Evolutionary conservation across 495 filamentous ascomycete genomes (phyloP).

Genomic region (Jackrogersella multiformis): DNA sequence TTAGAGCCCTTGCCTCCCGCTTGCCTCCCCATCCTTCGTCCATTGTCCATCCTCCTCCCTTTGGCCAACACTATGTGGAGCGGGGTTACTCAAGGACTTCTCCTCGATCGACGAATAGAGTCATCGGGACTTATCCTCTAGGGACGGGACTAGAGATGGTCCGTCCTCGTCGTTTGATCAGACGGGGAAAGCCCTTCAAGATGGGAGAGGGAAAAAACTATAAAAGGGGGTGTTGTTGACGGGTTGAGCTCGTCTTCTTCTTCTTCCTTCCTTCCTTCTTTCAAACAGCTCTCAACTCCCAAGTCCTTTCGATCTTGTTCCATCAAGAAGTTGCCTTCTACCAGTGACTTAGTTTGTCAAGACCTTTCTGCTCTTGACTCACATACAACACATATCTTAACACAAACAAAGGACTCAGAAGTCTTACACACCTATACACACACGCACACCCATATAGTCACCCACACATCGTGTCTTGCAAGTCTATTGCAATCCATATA

Average conservation of each 20-base stretch:
- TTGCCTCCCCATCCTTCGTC: constrained; percentile 48
- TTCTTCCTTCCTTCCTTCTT: constrained; percentile 37
- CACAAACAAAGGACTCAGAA: constrained; percentile 33
- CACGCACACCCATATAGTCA: constrained; percentile 29
- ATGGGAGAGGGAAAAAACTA: constrained; percentile 29
- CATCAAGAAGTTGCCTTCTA: constrained; percentile 19
- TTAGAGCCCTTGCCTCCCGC: constrained; percentile 36
- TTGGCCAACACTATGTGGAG: constrained; percentile 48
- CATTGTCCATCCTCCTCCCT: constrained; percentile 37
- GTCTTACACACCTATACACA: constrained; percentile 33
- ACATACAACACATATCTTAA: constrained; percentile 22
- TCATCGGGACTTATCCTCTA: constrained; percentile 60
- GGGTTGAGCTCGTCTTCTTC: constrained; percentile 39
- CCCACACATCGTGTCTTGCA: constrained; percentile 25
- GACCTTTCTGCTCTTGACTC: constrained; percentile 26
- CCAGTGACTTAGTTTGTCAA: constrained; percentile 39
- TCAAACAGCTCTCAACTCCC: constrained; percentile 30
- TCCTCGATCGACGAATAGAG: constrained; percentile 57
- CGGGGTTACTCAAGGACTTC: constrained; percentile 51
- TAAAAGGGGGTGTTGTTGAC: constrained; percentile 44
- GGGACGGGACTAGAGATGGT: constrained; percentile 37
- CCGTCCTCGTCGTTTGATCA: constrained; percentile 50
- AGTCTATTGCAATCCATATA: constrained; percentile 6
- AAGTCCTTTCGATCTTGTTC: constrained; percentile 25
- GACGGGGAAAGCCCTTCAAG: constrained; percentile 22